Evolutionary conservation across 1,284 basidiomycete genomes (phyloP).

Genomic region (Apiotrichum siamense): DNA sequence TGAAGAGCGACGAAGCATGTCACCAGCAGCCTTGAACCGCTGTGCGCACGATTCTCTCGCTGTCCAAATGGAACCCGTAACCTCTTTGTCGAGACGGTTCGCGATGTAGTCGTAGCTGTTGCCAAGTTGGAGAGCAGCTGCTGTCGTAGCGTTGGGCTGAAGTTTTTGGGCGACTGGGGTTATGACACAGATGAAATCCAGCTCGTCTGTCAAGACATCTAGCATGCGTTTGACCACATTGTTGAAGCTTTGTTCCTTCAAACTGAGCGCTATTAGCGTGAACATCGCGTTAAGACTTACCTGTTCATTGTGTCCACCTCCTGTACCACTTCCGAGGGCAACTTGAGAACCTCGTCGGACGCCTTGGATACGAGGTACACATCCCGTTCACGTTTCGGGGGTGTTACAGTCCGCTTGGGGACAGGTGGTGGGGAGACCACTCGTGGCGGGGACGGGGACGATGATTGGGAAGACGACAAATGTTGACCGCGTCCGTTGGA

Average conservation of each 20-base stretch:
- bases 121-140: slow-evolving; percentile 67
- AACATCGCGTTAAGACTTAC: neutral
- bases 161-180: slow-evolving; percentile 68
- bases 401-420: neutral
- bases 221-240: neutral
- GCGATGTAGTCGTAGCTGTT: slow-evolving; percentile 77
- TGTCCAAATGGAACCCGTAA: slow-evolving; percentile 50
- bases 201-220: slow-evolving; percentile 3
- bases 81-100: slow-evolving; percentile 36
- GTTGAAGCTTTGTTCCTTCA: neutral
- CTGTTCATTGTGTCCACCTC: neutral
- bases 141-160: slow-evolving; percentile 55
- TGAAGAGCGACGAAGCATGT: slow-evolving; percentile 62
- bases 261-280: neutral
- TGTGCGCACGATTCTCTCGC: slow-evolving; percentile 50
- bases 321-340: slow-evolving; percentile 46
- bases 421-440: neutral
- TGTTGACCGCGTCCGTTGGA: neutral
- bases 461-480: neutral
- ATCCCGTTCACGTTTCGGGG: neutral
- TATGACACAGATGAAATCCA: slow-evolving; percentile 41
- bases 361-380: slow-evolving; percentile 36
- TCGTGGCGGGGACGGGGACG: neutral
- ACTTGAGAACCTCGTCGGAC: slow-evolving; percentile 53
- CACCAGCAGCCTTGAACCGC: slow-evolving; percentile 54